phyloP scores from a whole-genome alignment of 108 stramenopile genomes.

The Conticribra weissflogii region DNA sequence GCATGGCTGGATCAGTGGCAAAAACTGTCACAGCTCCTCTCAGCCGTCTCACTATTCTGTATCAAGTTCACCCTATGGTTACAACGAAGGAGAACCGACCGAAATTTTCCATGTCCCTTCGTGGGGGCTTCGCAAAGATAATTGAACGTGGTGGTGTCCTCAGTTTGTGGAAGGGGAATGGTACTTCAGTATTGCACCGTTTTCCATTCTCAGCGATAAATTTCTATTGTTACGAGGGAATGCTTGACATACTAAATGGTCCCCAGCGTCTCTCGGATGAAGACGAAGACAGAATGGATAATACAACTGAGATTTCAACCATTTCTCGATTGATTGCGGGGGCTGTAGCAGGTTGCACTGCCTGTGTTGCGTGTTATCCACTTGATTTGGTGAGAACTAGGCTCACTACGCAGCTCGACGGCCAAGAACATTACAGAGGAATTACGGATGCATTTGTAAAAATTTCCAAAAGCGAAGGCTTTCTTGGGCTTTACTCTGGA shows the following conservation, averaged over 20 bases:
- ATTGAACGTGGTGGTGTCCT: constrained; percentile 83
- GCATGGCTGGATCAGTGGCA: constrained; percentile 91
- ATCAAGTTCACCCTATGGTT: constrained; percentile 92
- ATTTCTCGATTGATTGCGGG: constrained; percentile 85
- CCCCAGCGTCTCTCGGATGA: constrained; percentile 43
- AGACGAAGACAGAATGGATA: constrained; percentile 46
- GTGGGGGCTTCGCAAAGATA: constrained; percentile 76
- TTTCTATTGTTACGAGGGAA: constrained; percentile 89
- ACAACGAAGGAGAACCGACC: constrained; percentile 84
- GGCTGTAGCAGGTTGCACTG: constrained; percentile 79
- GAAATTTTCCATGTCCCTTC: constrained; percentile 75
- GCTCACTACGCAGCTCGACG: constrained; percentile 89
- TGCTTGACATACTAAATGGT: constrained; percentile 71
- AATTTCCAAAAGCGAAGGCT: constrained; percentile 82
- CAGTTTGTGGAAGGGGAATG: constrained; percentile 94
- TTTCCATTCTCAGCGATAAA: constrained; percentile 95
- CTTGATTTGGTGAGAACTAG: constrained; percentile 92
- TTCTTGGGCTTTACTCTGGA: constrained; percentile 83
- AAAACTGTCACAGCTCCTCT: constrained; percentile 94
- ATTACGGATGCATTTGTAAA: constrained; percentile 86
- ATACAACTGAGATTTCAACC: constrained; percentile 40
- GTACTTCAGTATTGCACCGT: constrained; percentile 90
- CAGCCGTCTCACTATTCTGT: constrained; percentile 87
- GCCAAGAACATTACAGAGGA: constrained; percentile 79
- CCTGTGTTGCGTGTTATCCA: constrained; percentile 92